Evolutionary conservation across 768 basidiomycete genomes (phyloP), one percentile per base, ranked within the genome.

Genomic region (Lactarius sp.): DNA sequence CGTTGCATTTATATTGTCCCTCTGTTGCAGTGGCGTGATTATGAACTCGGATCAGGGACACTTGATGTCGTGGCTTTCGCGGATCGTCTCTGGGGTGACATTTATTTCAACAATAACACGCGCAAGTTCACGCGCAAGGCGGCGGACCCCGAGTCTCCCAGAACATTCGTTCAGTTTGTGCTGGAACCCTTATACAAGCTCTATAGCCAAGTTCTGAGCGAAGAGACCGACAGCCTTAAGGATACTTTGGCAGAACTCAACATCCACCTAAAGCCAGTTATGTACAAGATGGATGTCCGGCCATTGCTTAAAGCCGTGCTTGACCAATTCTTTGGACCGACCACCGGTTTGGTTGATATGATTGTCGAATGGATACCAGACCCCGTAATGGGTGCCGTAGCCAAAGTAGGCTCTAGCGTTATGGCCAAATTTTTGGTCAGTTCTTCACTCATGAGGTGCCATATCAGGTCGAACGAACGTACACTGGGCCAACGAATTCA

Each of bases 281-380:
- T 92, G 84, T 99, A 88, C 82, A 98, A 98, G 79, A 98, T 99
- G 93, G 97, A 99, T 72, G 94, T 94, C 6, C 79, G 96, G 60
- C 97, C 97, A 3, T 78, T 99, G 56, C 78, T 99, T 68, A 97
- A 98, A 76, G 92, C 88, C 44, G 88, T 98, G 13, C 77, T 97
- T 64, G 89, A 91, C 71, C 95, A 98, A 73, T 99, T 99, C 80
- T 99, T 99, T 70, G 95, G 97, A 6, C 84, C 86, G 33, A 79
- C 93, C 3, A 88, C 85, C 0, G 97, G 97, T 1, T 79, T 99
- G 67, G 85, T 98, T 34, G 97, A 99, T 73, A 85, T 99, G 80
- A 86, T 98, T 66, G 85, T 85, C 14, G 86, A 94, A 65, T 85
- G 94, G 73, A 85, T 99, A 16, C 97, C 97, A 3, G 90, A 88